Evolutionary conservation across 2,329 filamentous ascomycete species (phyloP), one percentile per base, ranked within the genome.

Genomic region (Neofusicoccum sp.): DNA sequence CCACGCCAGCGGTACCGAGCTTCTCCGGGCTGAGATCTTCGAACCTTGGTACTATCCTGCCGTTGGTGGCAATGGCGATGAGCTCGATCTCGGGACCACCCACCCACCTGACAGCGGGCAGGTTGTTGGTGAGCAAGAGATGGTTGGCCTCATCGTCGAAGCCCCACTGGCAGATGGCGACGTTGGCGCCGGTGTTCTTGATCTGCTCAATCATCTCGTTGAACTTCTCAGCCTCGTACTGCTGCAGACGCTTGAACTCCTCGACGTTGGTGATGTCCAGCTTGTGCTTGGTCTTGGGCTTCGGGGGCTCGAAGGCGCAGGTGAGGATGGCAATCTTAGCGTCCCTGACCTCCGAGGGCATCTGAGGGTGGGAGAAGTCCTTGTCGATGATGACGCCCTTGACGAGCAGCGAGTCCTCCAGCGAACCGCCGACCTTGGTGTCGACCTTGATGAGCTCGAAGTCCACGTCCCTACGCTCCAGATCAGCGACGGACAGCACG

Each of bases 281-380:
- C 84, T 97, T 96, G 81, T 99, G 95, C 87, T 99, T 99, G 52
- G 95, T 99, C 87, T 99, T 99, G 70, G 95, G 95, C 85, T 99
- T 99, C 56, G 95, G 95, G 36, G 95, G 95, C 82, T 99, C 95
- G 76, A 99, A 99, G 3, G 95, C 93, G 78, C 95, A 99, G 58
- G 95, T 99, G 65, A 99, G 83, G 73, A 99, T 99, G 70, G 95
- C 95, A 74, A 99, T 88, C 84, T 97, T 98, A 74, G 95, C 96
- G 79, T 99, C 93, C 71, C 84, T 86, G 67, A 99, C 94, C 79
- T 97, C 93, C 56, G 90, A 91, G 9, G 95, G 95, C 95, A 99
- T 99, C 81, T 99, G 95, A 11, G 95, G 95, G 78, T 99, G 95
- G 39, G 95, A 98, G 79, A 99, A 99, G 81, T 99, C 96, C 84